Conservation (phyloP, 345 rosid species). For the Corchorus capsularis region DNA sequence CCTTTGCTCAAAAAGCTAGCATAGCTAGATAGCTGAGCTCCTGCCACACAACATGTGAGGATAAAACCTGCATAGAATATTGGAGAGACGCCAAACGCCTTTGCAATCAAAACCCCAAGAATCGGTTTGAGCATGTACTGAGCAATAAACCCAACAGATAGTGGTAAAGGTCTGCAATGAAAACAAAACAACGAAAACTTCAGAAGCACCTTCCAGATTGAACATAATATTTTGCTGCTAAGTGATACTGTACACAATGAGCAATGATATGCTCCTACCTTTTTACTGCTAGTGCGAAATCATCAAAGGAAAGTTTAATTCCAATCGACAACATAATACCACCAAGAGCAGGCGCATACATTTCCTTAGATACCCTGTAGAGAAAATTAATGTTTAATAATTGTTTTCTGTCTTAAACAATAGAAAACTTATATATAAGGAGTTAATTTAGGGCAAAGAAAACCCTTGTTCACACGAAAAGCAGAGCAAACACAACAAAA, state of each 20-base stretch:
- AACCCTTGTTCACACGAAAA: neutral
- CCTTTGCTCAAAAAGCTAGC: constrained; percentile 82
- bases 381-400: constrained; percentile 10
- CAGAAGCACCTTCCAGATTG: constrained; percentile 18
- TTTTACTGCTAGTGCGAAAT: constrained; percentile 85
- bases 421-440: neutral
- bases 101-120: constrained; percentile 78
- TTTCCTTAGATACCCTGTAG: constrained; percentile 87
- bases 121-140: constrained; percentile 85
- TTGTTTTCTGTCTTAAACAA: neutral
- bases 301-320: constrained; percentile 76
- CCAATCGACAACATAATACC: constrained; percentile 97
- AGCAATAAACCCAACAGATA: constrained; percentile 73
- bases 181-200: constrained; percentile 22
- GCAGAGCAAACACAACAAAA: neutral
- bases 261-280: constrained; percentile 43
- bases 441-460: neutral
- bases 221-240: neutral
- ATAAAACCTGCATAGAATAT: constrained; percentile 83
- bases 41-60: constrained; percentile 86
- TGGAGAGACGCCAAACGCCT: constrained; percentile 68
- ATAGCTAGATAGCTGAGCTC: constrained; percentile 90
- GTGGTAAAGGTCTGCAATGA: constrained; percentile 75
- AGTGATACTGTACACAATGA: neutral
- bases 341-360: constrained; percentile 97